Evolutionary conservation across 148 eudicot species (phyloP).

Genomic region (Spergularia marina): DNA sequence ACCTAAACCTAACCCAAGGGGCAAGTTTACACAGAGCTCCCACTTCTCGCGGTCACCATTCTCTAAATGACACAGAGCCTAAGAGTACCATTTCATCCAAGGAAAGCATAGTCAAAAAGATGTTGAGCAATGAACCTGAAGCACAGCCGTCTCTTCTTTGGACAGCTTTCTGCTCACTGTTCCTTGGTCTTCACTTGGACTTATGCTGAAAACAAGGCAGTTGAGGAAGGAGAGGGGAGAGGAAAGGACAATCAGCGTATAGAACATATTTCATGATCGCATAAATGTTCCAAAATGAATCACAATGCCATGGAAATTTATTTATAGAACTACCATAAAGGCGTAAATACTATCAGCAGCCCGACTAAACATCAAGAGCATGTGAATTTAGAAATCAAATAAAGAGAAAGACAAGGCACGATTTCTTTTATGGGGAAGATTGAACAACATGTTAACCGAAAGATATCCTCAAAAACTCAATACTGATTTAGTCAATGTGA

Average conservation of each 20-base stretch:
- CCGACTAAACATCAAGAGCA: constrained; percentile 1
- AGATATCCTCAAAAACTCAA: background rate
- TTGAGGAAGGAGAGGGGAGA: background rate
- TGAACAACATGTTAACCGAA: constrained; percentile 2
- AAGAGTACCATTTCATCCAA: background rate
- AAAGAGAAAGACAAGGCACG: background rate
- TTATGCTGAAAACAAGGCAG: constrained; percentile 36
- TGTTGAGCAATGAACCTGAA: constrained; percentile 51
- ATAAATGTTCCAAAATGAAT: background rate
- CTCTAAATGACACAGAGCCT: background rate
- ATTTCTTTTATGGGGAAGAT: background rate
- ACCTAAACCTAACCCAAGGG: too few relatives aligned
- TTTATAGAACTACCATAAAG: background rate
- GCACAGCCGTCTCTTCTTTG: constrained; percentile 56
- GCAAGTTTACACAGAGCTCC: too few relatives aligned
- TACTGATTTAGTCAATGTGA: background rate
- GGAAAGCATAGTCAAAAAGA: background rate
- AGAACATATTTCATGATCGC: background rate
- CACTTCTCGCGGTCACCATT: background rate
- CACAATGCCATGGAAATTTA: background rate
- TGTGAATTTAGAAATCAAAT: background rate
- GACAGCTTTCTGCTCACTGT: constrained; percentile 45
- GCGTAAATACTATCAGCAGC: background rate
- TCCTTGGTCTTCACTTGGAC: constrained; percentile 46
- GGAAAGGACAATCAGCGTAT: background rate